Percentiles rank a stretch among this genome's conserved stretches.
These are phyloP conservation scores for Aschersonia sp. DNA, from an alignment of 2,329 filamentous ascomycete species.

Conservation along the genomic window DNA sequence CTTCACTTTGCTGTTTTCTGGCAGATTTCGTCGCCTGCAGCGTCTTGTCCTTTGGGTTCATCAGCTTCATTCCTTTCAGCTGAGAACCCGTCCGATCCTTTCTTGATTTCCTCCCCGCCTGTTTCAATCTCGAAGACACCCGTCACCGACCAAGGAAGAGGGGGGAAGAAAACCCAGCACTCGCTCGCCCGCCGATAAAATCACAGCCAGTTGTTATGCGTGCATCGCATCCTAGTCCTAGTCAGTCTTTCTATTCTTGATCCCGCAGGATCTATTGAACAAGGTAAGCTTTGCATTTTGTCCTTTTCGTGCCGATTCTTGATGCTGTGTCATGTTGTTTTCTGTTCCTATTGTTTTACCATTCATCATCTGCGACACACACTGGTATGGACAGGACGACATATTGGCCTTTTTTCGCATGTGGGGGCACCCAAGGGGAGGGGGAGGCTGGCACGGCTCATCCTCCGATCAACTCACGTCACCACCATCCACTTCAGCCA, in stretches of 20 bases:
- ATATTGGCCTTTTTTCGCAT: neutral
- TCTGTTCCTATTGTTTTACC: slow-evolving; percentile 1
- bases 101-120: neutral
- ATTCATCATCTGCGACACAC: slow-evolving; percentile 3
- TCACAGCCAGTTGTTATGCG: neutral
- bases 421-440: neutral
- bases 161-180: neutral
- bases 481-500: too few relatives aligned
- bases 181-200: neutral
- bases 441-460: too few relatives aligned
- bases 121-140: neutral
- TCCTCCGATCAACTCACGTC: too few relatives aligned
- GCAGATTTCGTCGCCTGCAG: slow-evolving; percentile 6
- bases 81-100: slow-evolving; percentile 25
- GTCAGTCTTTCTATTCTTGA: neutral
- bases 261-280: neutral
- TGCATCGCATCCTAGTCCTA: neutral
- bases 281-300: neutral
- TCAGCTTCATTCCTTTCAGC: slow-evolving; percentile 17
- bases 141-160: neutral
- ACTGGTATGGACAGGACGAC: slow-evolving; percentile 2
- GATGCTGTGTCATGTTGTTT: neutral
- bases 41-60: slow-evolving; percentile 1
- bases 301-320: neutral
- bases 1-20: slow-evolving; percentile 7